Base-by-base conservation (phyloP, 331 rosid species). In the Saraca asoca region DNA sequence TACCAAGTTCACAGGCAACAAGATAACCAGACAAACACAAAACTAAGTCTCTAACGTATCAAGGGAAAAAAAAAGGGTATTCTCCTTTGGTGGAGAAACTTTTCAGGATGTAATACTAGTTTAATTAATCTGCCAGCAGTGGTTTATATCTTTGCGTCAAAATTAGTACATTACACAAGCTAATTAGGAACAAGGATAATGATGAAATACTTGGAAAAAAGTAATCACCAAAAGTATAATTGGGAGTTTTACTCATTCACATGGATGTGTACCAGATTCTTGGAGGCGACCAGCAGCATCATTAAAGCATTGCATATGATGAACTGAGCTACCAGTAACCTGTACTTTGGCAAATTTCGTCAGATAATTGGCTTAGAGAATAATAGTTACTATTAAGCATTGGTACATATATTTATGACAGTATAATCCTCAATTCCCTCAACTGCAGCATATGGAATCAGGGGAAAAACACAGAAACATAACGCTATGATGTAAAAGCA, bases 251-350 rank as follows among this genome's bases (percentile, higher is more conserved):
- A 24, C 31, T 24, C 31, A 24, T 19, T 45, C 49, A 18, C 12
- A 43, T 37, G 33, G 56, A 48, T 64, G 18, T 46, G 24, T 69
- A 89, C 98, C 91, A 12, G 96, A 90, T 84, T 93, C 96, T 62
- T 93, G 98, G 78, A 90, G 96, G 68, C 85, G 88, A 72, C 95
- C 97, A 43, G 95, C 80, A 2, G 97, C 97, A 18, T 93, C 94
- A 58, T 75, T 53, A 56, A 93, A 93, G 68, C 96, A 93, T 7
- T 78, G 81, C 81, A 93, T 81, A 69, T 93, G 97, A 67, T 85
- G 86, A 37, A 91, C 83, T 0, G 98, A 85, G 74, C 82, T 85
- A 51, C 80, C 9, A 12, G 95, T 88, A 15, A 82, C 80, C 81
- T 85, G 48, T 68, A 79, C 46, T 50, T 76, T 43, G 2, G 50